Evolutionary conservation across 73 alveolate genomes (phyloP), one percentile per base, ranked within the genome.

Genomic region (Paramecium bursaria): DNA sequence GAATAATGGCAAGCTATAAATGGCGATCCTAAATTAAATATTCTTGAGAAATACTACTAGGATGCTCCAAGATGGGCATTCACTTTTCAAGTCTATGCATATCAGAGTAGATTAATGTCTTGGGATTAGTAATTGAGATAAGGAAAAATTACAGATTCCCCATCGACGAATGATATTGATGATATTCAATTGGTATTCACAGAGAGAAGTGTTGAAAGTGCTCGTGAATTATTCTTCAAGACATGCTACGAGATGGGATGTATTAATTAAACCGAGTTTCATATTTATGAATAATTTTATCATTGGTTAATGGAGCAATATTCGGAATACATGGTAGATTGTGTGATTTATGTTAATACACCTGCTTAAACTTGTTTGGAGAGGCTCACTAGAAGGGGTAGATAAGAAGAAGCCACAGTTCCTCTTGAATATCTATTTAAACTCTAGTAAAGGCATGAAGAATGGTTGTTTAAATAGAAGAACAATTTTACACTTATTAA

Each of bases 1-100:
- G 53, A 67, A 67, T 67, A 17, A 9, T 67, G 82, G 82, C 17
- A 67, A 67, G 35, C 33, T 1, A 44, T 67, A 11, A 42, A 31
- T 21, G 53, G 55, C n/a, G 35, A 67, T 15, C 47, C 82, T 7
- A 67, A 67, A 4, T 25, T 42, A 6, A 67, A 67, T 29, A 35
- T 67, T 2, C 57, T 67, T 7, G 53, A 67, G 55, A 67, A 67
- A 47, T 67, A 67, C 46, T 67, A 67, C 46, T 31, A 42, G 7
- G 82, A 67, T 25, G 25, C 33, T 67, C 33, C 33, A 42, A 44
- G 82, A 30, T 67, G 82, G 82, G 82, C 50, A 3, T 67, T 33
- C 46, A 67, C 82, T 15, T 67, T 67, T 67, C 21, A 67, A 67
- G 44, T 67, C 21, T 67, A 67, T 67, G 82, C 82, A 4, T 67